A percentile compares a stretch with the other conserved stretches of the same genome.
Conservation (phyloP, 441 rosid genomes). For the Hypseocharis bilobata region DNA sequence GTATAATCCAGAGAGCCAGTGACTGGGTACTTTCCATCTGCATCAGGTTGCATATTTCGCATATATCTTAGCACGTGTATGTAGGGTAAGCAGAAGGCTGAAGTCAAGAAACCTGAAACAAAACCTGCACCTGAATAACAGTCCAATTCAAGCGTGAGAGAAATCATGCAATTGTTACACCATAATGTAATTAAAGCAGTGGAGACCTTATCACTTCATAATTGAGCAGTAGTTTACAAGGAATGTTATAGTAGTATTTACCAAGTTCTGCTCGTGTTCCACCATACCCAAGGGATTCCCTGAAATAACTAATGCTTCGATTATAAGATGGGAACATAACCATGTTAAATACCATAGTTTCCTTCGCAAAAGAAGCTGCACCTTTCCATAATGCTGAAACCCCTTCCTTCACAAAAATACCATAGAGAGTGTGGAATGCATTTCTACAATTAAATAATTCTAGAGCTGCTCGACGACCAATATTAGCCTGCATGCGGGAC, state of each 20-base stretch:
- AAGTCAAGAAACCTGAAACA: conserved; percentile 78
- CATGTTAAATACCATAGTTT: conserved; percentile 99
- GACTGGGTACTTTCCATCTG: conserved; percentile 80
- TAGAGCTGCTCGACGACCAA: no score
- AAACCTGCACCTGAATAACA: conserved; percentile 75
- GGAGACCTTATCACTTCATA: background rate
- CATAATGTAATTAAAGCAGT: no score
- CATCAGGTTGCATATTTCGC: conserved; percentile 98
- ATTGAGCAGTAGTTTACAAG: background rate
- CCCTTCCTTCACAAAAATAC: conserved; percentile 75
- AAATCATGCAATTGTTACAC: no score
- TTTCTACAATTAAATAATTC: conserved; percentile 69
- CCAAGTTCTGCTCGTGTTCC: conserved; percentile 69
- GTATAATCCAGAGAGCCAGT: conserved; percentile 80
- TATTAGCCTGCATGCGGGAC: conserved; percentile 99
- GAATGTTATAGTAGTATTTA: conserved; percentile 10
- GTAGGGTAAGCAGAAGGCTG: conserved; percentile 95
- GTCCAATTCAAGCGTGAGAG: no score
- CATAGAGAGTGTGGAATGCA: conserved; percentile 87
- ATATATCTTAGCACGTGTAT: no score
- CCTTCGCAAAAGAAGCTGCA: conserved; percentile 88
- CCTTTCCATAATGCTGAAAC: conserved; percentile 97
- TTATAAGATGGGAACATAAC: conserved; percentile 99
- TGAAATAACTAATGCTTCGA: conserved; percentile 79
- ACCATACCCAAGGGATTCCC: conserved; percentile 62